Base-by-base conservation (phyloP, 257 asterid species). In the Plantago major region DNA sequence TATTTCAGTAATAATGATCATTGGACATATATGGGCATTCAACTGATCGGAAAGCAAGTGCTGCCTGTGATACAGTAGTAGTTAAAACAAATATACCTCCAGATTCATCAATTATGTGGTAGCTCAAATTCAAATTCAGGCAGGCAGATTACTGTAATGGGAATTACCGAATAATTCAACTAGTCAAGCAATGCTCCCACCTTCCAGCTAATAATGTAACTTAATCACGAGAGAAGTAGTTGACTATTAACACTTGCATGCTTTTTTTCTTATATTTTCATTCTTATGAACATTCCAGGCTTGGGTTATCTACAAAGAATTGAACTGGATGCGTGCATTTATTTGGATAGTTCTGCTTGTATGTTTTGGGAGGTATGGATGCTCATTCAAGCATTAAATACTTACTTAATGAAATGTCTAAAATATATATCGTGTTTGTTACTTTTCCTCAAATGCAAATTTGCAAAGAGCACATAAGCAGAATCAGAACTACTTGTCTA, bases 251-350 rank as follows among this genome's bases (percentile, higher is more conserved):
- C 43, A 44, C 15, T 55, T 71, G 63, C 61, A 54, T 50, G 11
- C n/a, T 38, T 4, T 33, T 33, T 33, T 33, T 33, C 40, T 33
- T 33, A 33, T 7, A 1, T 9, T 26, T 53, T 26, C 6, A 5
- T 28, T 26, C 13, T 14, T 50, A 15, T 65, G 58, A 65, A 56
- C n/a, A 30, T 63, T 50, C 67, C 81, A 89, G 97, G 81, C 78
- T 10, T 89, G 97, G 96, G 61, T 89, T 61, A 49, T 74, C 56
- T 86, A 86, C 83, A 86, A 84, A 81, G 94, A 89, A 73, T 59
- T 87, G 7, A 71, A 55, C 71, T 89, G 94, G 95, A 77, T 79
- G 63, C 64, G n/a, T 51, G 56, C 82, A 45, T 5, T 82, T 16
- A 38, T 89, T 70, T 86, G 95, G 95, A 63, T 77, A 43, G 55